These are phyloP conservation scores for Fraxinus angustifolia DNA, from an alignment of 305 asterid genomes.

Conservation along the genomic window DNA sequence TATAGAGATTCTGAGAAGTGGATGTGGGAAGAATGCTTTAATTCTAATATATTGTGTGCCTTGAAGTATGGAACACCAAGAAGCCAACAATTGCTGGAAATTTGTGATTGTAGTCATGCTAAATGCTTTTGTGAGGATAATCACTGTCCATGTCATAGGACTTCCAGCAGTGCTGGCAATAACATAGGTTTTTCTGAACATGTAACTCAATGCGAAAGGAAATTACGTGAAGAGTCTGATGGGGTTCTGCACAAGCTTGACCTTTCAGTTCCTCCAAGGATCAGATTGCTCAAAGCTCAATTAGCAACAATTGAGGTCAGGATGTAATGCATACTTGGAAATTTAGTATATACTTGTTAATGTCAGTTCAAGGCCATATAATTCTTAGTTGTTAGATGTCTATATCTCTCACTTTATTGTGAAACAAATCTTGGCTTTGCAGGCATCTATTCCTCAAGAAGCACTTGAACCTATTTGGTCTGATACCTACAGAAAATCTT, in stretches of 20 bases:
- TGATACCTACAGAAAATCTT: slow-evolving; percentile 51
- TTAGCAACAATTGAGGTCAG: slow-evolving; percentile 71
- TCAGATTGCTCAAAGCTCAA: slow-evolving; percentile 65
- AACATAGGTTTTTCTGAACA: slow-evolving; percentile 40
- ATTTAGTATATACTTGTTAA: slow-evolving; percentile 11
- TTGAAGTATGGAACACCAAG: slow-evolving; percentile 43
- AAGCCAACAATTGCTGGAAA: slow-evolving; percentile 43
- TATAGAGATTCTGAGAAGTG: slow-evolving; percentile 58
- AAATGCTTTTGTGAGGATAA: slow-evolving; percentile 44
- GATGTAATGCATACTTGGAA: slow-evolving; percentile 3
- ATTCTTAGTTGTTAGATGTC: neutral
- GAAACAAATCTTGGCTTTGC: slow-evolving; percentile 27
- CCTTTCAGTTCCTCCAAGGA: slow-evolving; percentile 47
- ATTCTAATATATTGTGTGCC: slow-evolving; percentile 38
- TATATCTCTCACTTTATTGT: slow-evolving; percentile 7
- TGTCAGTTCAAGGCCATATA: neutral
- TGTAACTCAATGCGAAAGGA: slow-evolving; percentile 43
- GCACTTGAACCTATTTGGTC: slow-evolving; percentile 70
- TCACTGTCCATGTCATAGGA: slow-evolving; percentile 59
- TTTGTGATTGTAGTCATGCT: slow-evolving; percentile 54
- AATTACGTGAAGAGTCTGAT: slow-evolving; percentile 29
- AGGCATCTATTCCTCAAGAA: slow-evolving; percentile 76
- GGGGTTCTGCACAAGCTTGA: slow-evolving; percentile 24
- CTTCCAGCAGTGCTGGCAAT: slow-evolving; percentile 27
- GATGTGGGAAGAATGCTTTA: slow-evolving; percentile 71